Evolutionary conservation across 2,329 filamentous ascomycete species (phyloP), one percentile per base, ranked within the genome.

Genomic region (Leptoxyphium fumago): DNA sequence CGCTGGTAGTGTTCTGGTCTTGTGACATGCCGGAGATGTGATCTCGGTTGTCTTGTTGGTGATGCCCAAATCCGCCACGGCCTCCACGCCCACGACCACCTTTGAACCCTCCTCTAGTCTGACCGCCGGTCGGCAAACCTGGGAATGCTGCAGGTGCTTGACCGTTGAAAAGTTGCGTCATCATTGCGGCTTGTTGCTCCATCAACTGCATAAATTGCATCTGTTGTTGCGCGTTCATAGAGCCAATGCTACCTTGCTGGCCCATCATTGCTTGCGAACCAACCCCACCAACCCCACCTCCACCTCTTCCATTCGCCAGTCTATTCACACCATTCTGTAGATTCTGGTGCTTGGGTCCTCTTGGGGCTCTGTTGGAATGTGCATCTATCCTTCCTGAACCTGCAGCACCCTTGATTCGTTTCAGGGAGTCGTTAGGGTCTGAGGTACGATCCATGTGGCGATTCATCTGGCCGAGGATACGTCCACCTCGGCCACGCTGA

Each of bases 381-480:
- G 80, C 74, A 60, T 87, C 88, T 63, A 96, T 86, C 47, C 89
- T 77, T 50, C 87, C 85, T 51, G 74, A 76, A 8, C 43, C 44
- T 51, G 76, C 76, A 36, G 77, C 75, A 43, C 68, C 68, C 57
- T 83, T 82, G 39, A 91, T 81, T 44, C 85, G 82, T 62, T 93
- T 88, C 46, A 94, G 73, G 13, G 54, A 54, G 43, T 59, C 55
- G 34, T 78, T 74, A n/a, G 74, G 73, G 53, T 94, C 87, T 52
- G 71, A 70, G 30, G 73, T 71, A 49, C 89, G 80, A 55, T 93
- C 85, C 77, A 94, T 80, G 11, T 80, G 78, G 56, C 84, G 84
- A 44, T 59, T 58, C 52, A 61, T 51, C 53, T 95, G 86, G 41
- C 86, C 85, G 45, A 95, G 72, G 71, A 95, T 79, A 48, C 85